phyloP scores from a whole-genome alignment of 257 asterid species.

The Gentiana dahurica region DNA sequence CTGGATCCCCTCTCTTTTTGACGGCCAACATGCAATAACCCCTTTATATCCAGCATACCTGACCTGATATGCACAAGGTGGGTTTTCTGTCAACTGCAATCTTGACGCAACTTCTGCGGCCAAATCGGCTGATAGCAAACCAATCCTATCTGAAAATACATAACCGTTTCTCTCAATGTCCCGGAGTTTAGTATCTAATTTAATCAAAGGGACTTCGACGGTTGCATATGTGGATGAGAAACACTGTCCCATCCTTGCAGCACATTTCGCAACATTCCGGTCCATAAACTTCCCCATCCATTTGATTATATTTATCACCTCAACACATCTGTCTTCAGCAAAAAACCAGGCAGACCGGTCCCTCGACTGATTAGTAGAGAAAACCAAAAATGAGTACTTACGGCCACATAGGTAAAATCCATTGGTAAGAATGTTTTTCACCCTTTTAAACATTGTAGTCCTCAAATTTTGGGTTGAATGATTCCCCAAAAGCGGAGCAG shows the following conservation, averaged over 20 bases:
- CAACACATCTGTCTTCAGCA: conserved; percentile 16
- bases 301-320: conserved; percentile 27
- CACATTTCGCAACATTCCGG: conserved; percentile 70
- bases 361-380: conserved; percentile 78
- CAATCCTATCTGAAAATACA: conserved; percentile 84
- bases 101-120: conserved; percentile 69
- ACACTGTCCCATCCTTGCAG: conserved; percentile 95
- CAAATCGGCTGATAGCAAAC: conserved; percentile 62
- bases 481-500: conserved; percentile 47
- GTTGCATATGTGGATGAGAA: conserved; percentile 95
- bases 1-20: conserved; percentile 20
- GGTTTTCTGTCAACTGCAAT: conserved; percentile 40
- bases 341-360: conserved; percentile 96
- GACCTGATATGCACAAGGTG: conserved; percentile 87
- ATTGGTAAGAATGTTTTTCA: conserved; percentile 28
- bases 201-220: conserved; percentile 39
- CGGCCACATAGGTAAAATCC: conserved; percentile 54
- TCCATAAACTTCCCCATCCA: conserved; percentile 82
- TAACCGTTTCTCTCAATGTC: conserved; percentile 57
- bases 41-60: conserved; percentile 88
- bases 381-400: conserved; percentile 67
- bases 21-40: conserved; percentile 83
- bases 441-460: conserved; percentile 68
- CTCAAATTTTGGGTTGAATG: conserved; percentile 19
- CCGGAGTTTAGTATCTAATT: conserved; percentile 27